These are phyloP conservation scores for Blastobotrys malaysiensis DNA, from an alignment of 1,139 yeast species.

Conservation along the genomic window DNA sequence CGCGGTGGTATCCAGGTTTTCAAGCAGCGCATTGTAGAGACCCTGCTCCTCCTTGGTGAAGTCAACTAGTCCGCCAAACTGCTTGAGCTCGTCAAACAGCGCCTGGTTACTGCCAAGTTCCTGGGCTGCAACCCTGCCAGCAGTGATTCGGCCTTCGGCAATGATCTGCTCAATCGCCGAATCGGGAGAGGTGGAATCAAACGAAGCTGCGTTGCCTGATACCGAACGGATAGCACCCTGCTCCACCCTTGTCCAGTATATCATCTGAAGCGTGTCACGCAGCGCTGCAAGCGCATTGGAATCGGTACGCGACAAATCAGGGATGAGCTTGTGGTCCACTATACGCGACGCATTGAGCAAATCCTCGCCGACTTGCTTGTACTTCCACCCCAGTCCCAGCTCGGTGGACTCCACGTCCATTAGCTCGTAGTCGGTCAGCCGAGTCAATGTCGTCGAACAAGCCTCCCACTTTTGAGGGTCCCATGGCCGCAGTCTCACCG, in stretches of 20 bases:
- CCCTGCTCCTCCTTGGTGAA: not conserved
- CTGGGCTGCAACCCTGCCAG: not conserved
- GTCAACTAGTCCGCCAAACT: not conserved
- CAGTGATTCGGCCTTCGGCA: slow-evolving; percentile 15
- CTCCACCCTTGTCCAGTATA: not conserved
- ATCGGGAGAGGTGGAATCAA: not conserved
- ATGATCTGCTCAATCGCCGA: slow-evolving; percentile 8
- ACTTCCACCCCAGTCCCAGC: slow-evolving; percentile 9
- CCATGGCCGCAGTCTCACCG: slow-evolving; percentile 15
- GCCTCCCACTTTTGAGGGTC: slow-evolving; percentile 6
- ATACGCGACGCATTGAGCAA: not conserved
- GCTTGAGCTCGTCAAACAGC: not conserved
- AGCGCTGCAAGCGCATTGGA: not conserved
- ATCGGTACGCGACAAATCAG: not conserved
- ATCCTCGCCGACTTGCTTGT: slow-evolving; percentile 8
- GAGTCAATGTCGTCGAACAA: slow-evolving; percentile 3
- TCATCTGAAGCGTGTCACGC: not conserved
- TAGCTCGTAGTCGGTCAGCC: not conserved
- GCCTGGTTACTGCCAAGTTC: slow-evolving; percentile 5
- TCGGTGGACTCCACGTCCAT: slow-evolving; percentile 5
- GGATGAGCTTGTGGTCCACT: not conserved
- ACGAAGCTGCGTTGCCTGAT: not conserved
- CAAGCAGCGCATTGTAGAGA: not conserved
- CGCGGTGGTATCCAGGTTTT: not conserved
- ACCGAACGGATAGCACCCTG: not conserved